phyloP scores from a whole-genome alignment of 2,329 filamentous ascomycete genomes.

The Penicillium brevicompactum region DNA sequence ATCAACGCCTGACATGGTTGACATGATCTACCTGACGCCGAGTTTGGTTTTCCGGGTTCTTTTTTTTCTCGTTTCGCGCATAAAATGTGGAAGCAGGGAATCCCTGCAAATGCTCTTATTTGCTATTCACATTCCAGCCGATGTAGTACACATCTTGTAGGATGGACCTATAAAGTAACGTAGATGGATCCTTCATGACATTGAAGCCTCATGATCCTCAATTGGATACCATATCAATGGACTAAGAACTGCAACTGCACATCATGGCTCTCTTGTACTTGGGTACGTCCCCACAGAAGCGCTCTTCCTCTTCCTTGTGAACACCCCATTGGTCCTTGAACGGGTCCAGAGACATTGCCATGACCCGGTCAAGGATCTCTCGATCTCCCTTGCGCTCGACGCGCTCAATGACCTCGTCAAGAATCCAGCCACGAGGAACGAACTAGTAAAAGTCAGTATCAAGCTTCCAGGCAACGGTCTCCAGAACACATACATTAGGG shows the following conservation, averaged over 20 bases:
- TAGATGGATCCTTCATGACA: no score
- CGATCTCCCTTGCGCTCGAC: slow-evolving; percentile 84
- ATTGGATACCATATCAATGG: background rate
- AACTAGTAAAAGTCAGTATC: slow-evolving; percentile 54
- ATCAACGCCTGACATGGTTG: slow-evolving; percentile 13
- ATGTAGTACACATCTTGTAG: background rate
- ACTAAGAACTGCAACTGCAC: slow-evolving; percentile 88
- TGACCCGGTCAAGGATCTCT: slow-evolving; percentile 73
- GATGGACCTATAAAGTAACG: no score
- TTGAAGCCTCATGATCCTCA: no score
- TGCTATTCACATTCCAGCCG: background rate
- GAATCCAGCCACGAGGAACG: slow-evolving; percentile 83
- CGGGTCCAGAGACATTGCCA: slow-evolving; percentile 81
- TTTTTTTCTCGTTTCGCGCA: slow-evolving; percentile 9
- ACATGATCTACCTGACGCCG: slow-evolving; percentile 28
- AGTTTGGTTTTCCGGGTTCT: slow-evolving; percentile 28
- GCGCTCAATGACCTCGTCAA: slow-evolving; percentile 88
- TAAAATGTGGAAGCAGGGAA: slow-evolving; percentile 7
- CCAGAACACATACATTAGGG: slow-evolving; percentile 61
- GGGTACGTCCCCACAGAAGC: slow-evolving; percentile 86
- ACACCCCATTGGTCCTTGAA: slow-evolving; percentile 71
- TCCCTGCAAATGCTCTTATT: slow-evolving; percentile 1
- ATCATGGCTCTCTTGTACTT: slow-evolving; percentile 77
- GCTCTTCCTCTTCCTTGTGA: slow-evolving; percentile 72
- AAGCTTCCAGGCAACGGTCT: background rate